A percentile compares a stretch with the other conserved stretches of the same genome.
These are phyloP conservation scores for Piper betle DNA, from an alignment of 164 flowering plant species.

Conservation along the genomic window DNA sequence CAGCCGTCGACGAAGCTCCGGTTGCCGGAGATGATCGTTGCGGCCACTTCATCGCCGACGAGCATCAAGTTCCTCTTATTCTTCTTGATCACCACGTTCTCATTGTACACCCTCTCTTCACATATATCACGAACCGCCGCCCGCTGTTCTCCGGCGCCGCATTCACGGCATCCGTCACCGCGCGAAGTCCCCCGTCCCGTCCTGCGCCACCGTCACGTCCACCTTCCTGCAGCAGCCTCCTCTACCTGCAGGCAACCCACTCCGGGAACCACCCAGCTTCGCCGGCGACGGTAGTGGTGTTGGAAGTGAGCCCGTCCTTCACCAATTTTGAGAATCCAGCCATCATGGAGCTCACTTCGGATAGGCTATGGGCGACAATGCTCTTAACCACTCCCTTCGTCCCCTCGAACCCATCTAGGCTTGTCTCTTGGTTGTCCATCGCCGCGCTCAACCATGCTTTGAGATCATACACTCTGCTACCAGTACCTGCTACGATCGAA, in stretches of 20 bases:
- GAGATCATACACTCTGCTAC: conserved; percentile 34
- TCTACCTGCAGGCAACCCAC: conserved; percentile 41
- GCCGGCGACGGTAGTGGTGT: neutral
- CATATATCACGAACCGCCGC: conserved; percentile 33
- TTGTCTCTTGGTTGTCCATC: conserved; percentile 63
- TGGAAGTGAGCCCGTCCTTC: neutral
- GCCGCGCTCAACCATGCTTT: conserved; percentile 76
- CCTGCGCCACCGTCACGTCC: conserved; percentile 54
- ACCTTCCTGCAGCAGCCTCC: conserved; percentile 33
- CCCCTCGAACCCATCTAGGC: conserved; percentile 76
- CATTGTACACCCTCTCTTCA: conserved; percentile 43
- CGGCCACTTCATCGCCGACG: conserved; percentile 39
- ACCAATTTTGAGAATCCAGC: conserved; percentile 36
- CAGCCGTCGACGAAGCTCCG: conserved; percentile 37
- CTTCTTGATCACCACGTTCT: conserved; percentile 45
- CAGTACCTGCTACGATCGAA: conserved; percentile 19
- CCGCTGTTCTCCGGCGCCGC: conserved; percentile 52
- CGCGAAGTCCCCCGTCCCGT: conserved; percentile 60
- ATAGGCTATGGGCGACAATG: conserved; percentile 33
- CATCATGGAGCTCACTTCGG: conserved; percentile 25
- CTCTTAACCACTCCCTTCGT: conserved; percentile 35
- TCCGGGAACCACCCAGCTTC: conserved; percentile 24
- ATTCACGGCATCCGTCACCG: conserved; percentile 45
- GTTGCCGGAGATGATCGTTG: conserved; percentile 36
- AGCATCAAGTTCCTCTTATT: conserved; percentile 46